Base-by-base conservation (phyloP, 2,329 filamentous ascomycete genomes). In the Claviceps citrina region DNA sequence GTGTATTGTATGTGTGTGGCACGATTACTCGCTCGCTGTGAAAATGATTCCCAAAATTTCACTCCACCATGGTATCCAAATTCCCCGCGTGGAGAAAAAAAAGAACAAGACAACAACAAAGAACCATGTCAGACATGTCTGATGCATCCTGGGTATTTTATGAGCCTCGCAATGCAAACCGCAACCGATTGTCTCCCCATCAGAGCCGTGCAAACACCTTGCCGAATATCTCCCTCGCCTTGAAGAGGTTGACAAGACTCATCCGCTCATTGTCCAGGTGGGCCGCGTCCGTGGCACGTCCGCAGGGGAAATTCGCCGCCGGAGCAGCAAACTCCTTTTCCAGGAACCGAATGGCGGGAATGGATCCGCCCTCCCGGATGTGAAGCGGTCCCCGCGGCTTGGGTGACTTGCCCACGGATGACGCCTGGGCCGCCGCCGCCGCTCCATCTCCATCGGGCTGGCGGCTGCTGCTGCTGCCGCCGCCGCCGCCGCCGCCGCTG, bases 261-360 rank as follows among this genome's bases (percentile, higher is more conserved):
- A 98, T 65, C n/a, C 91, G 66, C 68, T 98, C 91, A 53, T 98
- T 96, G 54, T 93, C 84, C 60, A 98, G 62, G 71, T 98, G 91
- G 15, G 89, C 91, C 38, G 80, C 79, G 54, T 98, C 91, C 51
- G 84, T 95, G 10, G 89, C 86, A 60, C 95, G 87, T 0, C 93
- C 93, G 53, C 87, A 95, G 0, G 91, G 93, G 26, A 98, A 62
- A 58, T 96, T 87, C 1, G 89, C 89, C 0, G 91, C 89, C 0
- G 87, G 86, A 0, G 91, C 91, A 3, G 72, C 71, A 54, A 96
- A 95, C 52, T 93, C 85, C 63, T 94, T 94, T 58, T 96, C 89
- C 28, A 96, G 57, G 54, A 96, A 96, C 5, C 91, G 69, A 42
- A 96, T 96, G 0, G 84, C 84, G 0, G 91, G 91, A 49, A 98